Conservation (phyloP, 345 rosid genomes). For the Sisymbrium irio region DNA sequence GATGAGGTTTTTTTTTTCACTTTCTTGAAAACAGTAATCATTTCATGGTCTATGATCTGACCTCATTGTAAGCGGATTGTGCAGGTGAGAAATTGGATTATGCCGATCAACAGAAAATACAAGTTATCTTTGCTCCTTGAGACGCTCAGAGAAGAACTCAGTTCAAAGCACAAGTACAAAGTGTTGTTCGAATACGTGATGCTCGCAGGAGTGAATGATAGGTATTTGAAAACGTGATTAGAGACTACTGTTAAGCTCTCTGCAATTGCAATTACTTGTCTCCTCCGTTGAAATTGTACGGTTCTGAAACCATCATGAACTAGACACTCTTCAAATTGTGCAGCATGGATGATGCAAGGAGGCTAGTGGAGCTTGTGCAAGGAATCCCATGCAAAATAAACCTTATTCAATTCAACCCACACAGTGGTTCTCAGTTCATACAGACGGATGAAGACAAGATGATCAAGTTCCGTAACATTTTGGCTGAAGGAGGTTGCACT, state of each 20-base stretch:
- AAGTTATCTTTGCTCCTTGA: conserved; percentile 73
- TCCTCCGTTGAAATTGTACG: background rate
- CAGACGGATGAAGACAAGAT: conserved; percentile 74
- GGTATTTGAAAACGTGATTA: conserved; percentile 39
- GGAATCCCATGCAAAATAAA: conserved; percentile 97
- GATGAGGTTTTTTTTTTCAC: conserved; percentile 66
- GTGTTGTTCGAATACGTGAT: conserved; percentile 87
- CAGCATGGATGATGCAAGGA: conserved; percentile 86
- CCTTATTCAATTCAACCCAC: conserved; percentile 86
- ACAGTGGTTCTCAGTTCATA: conserved; percentile 70
- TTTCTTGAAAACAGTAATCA: background rate
- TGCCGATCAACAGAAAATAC: conserved; percentile 89
- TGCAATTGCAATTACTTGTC: background rate
- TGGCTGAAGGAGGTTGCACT: conserved; percentile 64
- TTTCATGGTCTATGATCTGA: background rate
- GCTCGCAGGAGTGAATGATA: conserved; percentile 91
- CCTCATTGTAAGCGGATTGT: background rate
- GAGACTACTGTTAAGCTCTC: background rate
- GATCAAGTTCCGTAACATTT: conserved; percentile 68
- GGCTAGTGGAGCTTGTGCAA: conserved; percentile 75
- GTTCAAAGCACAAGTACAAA: conserved; percentile 60
- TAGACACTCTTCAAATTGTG: conserved; percentile 21
- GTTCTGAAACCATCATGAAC: conserved; percentile 2
- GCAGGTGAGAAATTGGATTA: conserved; percentile 95
- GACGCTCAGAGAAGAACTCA: conserved; percentile 72